Percentiles rank a stretch among this genome's conserved stretches.
Conservation (phyloP, 164 flowering plant genomes). For the Vitis riparia region DNA sequence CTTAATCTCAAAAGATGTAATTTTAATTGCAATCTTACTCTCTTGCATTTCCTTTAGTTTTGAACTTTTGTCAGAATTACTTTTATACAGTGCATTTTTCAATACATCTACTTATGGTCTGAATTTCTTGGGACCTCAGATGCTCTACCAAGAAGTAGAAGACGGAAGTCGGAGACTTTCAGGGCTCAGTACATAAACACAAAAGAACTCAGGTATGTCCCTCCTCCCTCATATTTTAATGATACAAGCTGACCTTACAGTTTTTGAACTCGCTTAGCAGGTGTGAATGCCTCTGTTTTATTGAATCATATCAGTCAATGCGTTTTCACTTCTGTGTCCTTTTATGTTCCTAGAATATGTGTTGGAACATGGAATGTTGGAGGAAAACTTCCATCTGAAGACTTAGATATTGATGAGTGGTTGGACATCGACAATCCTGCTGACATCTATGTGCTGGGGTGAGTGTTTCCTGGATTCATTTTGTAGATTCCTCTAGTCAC, state of each 20-base stretch:
- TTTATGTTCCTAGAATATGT: slow-evolving; percentile 49
- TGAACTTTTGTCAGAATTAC: not conserved
- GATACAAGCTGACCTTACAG: too few relatives aligned
- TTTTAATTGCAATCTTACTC: not conserved
- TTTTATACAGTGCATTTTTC: slow-evolving; percentile 1
- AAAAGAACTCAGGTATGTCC: slow-evolving; percentile 71
- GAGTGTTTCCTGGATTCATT: slow-evolving; percentile 15
- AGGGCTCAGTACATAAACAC: slow-evolving; percentile 83
- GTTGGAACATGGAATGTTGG: slow-evolving; percentile 97
- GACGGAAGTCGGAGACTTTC: slow-evolving; percentile 86
- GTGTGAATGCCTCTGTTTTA: not conserved
- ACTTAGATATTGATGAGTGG: slow-evolving; percentile 83
- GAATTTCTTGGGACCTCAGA: slow-evolving; percentile 34
- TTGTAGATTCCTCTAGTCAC: not conserved
- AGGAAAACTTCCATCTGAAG: slow-evolving; percentile 81
- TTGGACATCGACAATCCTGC: slow-evolving; percentile 70
- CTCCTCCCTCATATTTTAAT: slow-evolving; percentile 4
- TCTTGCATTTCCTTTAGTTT: not conserved
- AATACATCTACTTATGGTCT: not conserved
- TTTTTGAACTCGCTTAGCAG: not conserved
- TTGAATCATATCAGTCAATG: not conserved
- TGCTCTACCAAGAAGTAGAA: slow-evolving; percentile 43
- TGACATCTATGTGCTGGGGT: slow-evolving; percentile 97
- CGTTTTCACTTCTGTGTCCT: not conserved
- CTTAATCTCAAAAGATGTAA: not conserved